A percentile compares a stretch with the other conserved stretches of the same genome.
These are phyloP conservation scores for Jimgerdemannia flammicorona DNA, from an alignment of 192 early-diverging fungal genomes.

Conservation along the genomic window DNA sequence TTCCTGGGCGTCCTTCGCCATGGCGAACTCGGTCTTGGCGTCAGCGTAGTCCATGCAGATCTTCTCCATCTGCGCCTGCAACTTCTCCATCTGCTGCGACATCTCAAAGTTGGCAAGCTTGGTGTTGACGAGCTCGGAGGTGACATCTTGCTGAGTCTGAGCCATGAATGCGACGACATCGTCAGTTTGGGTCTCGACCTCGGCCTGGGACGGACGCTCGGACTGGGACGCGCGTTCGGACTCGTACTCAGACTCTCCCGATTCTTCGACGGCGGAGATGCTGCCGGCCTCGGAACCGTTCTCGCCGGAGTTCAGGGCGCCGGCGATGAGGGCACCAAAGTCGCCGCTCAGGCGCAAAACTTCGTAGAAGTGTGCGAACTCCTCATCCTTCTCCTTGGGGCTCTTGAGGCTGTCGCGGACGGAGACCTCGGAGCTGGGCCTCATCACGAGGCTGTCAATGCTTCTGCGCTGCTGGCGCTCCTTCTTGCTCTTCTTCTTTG, in stretches of 20 bases:
- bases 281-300: not conserved
- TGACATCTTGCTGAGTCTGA: constrained; percentile 7
- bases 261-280: not conserved
- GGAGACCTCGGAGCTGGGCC: not conserved
- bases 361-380: constrained; percentile 24
- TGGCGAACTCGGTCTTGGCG: constrained; percentile 15
- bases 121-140: constrained; percentile 28
- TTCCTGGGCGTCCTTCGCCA: constrained; percentile 17
- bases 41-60: constrained; percentile 22
- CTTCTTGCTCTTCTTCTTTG: not conserved
- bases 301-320: constrained; percentile 13
- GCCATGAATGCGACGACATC: not conserved
- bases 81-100: constrained; percentile 24
- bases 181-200: not conserved
- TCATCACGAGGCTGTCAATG: not conserved
- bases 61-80: constrained; percentile 16
- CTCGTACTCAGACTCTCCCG: not conserved
- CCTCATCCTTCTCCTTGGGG: constrained; percentile 18
- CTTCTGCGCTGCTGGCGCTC: not conserved
- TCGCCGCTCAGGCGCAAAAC: constrained; percentile 21
- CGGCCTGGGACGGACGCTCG: not conserved
- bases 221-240: not conserved
- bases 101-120: constrained; percentile 41
- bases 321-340: constrained; percentile 28
- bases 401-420: constrained; percentile 1